These are phyloP conservation scores for Tirmania nivea DNA, from an alignment of 495 filamentous ascomycete genomes.

Conservation along the genomic window DNA sequence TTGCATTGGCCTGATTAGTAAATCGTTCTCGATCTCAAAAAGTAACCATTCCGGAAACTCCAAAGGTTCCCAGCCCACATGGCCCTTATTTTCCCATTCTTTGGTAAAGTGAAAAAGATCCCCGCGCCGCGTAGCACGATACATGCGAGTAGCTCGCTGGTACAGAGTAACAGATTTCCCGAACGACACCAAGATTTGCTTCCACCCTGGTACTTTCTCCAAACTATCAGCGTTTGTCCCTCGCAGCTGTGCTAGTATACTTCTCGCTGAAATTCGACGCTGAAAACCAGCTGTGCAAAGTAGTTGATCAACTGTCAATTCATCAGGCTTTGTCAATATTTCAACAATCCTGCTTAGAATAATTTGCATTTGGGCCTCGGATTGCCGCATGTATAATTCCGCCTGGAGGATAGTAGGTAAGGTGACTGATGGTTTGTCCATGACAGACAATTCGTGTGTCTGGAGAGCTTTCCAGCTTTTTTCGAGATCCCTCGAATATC, in stretches of 20 bases:
- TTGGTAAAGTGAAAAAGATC: conserved; percentile 5
- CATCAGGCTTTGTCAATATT: no score
- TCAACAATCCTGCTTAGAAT: no score
- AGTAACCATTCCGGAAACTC: conserved; percentile 33
- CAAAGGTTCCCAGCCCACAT: conserved; percentile 30
- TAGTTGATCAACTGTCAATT: neutral
- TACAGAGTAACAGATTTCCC: conserved; percentile 24
- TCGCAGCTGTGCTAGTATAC: conserved; percentile 31
- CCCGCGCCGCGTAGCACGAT: neutral
- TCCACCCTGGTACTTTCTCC: conserved; percentile 24
- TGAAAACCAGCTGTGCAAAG: conserved; percentile 21
- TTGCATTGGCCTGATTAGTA: conserved; percentile 31
- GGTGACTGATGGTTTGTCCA: neutral
- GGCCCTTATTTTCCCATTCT: conserved; percentile 25
- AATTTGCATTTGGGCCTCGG: no score
- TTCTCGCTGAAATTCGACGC: conserved; percentile 29
- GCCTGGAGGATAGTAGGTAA: no score
- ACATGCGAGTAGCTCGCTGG: conserved; percentile 26
- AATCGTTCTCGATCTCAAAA: conserved; percentile 34
- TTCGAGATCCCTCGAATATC: no score
- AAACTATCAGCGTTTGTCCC: conserved; percentile 23
- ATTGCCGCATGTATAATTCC: no score
- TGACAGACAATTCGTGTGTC: no score
- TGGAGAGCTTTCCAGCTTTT: no score
- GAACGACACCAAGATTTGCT: conserved; percentile 24